Percentiles rank a stretch among this genome's conserved stretches.
Conservation (phyloP, 2,329 filamentous ascomycete species). For the Berkeleyomyces basicola region DNA sequence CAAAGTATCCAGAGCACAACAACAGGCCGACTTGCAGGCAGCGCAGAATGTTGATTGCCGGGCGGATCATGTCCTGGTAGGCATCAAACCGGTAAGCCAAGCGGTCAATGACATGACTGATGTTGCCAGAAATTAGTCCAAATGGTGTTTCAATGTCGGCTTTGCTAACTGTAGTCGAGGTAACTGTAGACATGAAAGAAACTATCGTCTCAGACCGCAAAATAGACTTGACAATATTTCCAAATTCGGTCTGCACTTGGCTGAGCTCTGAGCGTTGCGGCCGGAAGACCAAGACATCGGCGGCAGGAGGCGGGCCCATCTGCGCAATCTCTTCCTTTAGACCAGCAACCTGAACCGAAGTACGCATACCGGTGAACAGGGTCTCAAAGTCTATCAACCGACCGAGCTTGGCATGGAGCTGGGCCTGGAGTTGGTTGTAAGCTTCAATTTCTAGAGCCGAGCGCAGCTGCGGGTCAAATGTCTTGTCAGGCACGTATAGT, state of each 20-base stretch:
- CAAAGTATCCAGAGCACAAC: constrained; percentile 31
- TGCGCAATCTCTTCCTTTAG: constrained; percentile 43
- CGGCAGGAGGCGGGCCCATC: constrained; percentile 50
- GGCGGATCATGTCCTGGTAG: constrained; percentile 73
- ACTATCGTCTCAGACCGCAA: constrained; percentile 27
- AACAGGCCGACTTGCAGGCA: constrained; percentile 63
- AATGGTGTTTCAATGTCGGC: constrained; percentile 27
- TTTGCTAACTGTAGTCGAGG: constrained; percentile 13
- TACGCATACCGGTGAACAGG: constrained; percentile 48
- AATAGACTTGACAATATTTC: constrained; percentile 52
- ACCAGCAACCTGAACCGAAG: constrained; percentile 48
- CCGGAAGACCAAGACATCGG: constrained; percentile 51
- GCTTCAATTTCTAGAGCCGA: constrained; percentile 48
- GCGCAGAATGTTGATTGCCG: constrained; percentile 61
- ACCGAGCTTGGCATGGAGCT: constrained; percentile 39
- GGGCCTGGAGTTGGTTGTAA: constrained; percentile 35
- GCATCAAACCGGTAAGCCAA: constrained; percentile 53
- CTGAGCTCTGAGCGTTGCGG: constrained; percentile 51
- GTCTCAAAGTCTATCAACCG: constrained; percentile 50
- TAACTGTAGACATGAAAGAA: constrained; percentile 9
- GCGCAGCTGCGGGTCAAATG: constrained; percentile 63
- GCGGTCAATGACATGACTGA: constrained; percentile 53
- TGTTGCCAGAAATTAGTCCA: constrained; percentile 34
- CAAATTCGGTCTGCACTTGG: constrained; percentile 68
- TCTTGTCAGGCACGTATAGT: constrained; percentile 71